phyloP scores from a whole-genome alignment of 441 rosid genomes.

The Pelargonium cotyledonis region DNA sequence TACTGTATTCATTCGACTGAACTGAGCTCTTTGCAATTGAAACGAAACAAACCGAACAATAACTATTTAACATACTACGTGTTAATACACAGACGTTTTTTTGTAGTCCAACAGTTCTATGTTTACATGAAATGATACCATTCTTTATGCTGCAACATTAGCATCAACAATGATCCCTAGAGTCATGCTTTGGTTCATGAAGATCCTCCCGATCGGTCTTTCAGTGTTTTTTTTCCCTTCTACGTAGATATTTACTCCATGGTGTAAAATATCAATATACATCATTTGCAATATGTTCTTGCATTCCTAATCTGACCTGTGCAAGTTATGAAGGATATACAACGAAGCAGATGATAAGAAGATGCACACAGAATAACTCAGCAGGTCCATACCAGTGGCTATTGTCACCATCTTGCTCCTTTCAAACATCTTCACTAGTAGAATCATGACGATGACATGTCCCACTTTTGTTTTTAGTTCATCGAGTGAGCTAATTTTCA shows the following conservation, averaged over 20 bases:
- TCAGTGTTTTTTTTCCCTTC: not conserved
- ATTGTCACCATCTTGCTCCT: slow-evolving; percentile 91
- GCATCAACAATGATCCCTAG: not conserved
- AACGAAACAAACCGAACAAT: too few species aligned
- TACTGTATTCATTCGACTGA: too few species aligned
- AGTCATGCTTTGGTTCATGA: not conserved
- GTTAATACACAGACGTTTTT: not conserved
- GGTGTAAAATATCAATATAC: not conserved
- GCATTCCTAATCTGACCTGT: slow-evolving; percentile 44
- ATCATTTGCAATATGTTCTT: not conserved
- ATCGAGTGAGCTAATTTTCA: slow-evolving; percentile 80
- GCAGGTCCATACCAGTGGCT: slow-evolving; percentile 63
- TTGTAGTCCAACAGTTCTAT: not conserved
- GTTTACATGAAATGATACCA: not conserved
- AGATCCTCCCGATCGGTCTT: not conserved
- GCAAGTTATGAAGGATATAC: slow-evolving; percentile 77
- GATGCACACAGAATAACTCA: slow-evolving; percentile 74
- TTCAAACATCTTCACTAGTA: slow-evolving; percentile 90
- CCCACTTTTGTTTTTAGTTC: slow-evolving; percentile 89
- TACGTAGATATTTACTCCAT: not conserved
- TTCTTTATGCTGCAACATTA: not conserved
- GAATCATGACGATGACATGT: slow-evolving; percentile 90
- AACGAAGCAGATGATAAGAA: slow-evolving; percentile 83
- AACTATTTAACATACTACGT: too few species aligned
- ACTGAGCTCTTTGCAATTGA: too few species aligned